Base-by-base conservation (phyloP, 2,329 filamentous ascomycete species). In the Lithohypha guttulata region DNA sequence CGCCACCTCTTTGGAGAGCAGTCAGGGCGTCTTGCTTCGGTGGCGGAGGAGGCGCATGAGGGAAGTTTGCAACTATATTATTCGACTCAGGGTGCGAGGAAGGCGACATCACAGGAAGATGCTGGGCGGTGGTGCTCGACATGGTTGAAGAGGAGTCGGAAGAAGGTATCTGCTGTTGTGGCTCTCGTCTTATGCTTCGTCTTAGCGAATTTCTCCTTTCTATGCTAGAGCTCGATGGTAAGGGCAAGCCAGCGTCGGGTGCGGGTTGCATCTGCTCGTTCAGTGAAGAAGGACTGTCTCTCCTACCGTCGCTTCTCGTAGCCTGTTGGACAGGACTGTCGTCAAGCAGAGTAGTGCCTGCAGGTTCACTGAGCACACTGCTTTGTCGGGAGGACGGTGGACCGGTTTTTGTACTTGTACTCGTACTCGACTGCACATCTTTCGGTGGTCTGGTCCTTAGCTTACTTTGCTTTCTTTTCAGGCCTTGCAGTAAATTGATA, bases 401-500 rank as follows among this genome's bases (percentile, higher is more conserved):
- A 48, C 34, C 42, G 47, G 13, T 36, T 39, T 28, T 18, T n/a
- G n/a, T n/a, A 15, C 28, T 34, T 29, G 26, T 28, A n/a, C 11
- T 14, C 6, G 26, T 10, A n/a, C 33, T 33, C 59, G 38, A 58
- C 66, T 37, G 74, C 63, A 39, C 71, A 67, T 48, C 64, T 62
- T 39, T 66, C 61, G 42, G 67, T 67, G 34, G 35, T 43, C 71
- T 69, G 46, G 75, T 73, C 30, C 76, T 67, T 53, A 98, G 63
- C 53, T 86, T 84, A 55, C 93, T 87, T 58, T 98, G 91, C 60
- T 98, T 98, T 61, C 89, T 81, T 67, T 98, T 98, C 47, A 98
- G 65, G 2, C 91, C 91, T 58, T 98, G 91, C 6, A 98, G 73
- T 20, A 98, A 70, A 57, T 93, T 95, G 61, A 98, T 96, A 57